A percentile compares a stretch with the other conserved stretches of the same genome.
phyloP scores from a whole-genome alignment of 768 basidiomycete species.

The Hypholoma sublateritium region DNA sequence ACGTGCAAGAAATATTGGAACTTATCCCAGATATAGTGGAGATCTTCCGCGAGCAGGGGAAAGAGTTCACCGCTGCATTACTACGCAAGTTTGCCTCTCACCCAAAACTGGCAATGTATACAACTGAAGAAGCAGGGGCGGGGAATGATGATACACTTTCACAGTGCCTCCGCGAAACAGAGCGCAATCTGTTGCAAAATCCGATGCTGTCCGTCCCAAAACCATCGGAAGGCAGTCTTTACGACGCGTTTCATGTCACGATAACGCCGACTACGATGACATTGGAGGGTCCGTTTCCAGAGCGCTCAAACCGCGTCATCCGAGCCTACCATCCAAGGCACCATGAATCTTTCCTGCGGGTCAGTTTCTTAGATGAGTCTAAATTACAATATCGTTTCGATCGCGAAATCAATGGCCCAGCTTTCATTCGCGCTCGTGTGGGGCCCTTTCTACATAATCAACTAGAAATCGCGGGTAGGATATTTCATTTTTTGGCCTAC shows the following conservation, averaged over 20 bases:
- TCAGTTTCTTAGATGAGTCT: constrained; percentile 63
- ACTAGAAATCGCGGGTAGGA: constrained; percentile 51
- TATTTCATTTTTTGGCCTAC: constrained; percentile 67
- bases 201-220: constrained; percentile 20
- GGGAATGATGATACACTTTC: constrained; percentile 18
- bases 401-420: constrained; percentile 51
- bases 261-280: constrained; percentile 56
- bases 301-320: constrained; percentile 63
- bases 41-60: constrained; percentile 29
- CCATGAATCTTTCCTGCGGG: constrained; percentile 59
- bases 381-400: constrained; percentile 52
- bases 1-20: constrained; percentile 48
- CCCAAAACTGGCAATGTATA: constrained; percentile 23
- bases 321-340: constrained; percentile 44
- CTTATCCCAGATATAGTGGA: constrained; percentile 35
- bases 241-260: constrained; percentile 28
- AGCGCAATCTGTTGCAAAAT: constrained; percentile 24
- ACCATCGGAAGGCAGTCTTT: constrained; percentile 33
- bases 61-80: constrained; percentile 35
- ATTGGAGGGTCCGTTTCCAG: constrained; percentile 54
- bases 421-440: constrained; percentile 49
- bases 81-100: constrained; percentile 37
- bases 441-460: constrained; percentile 45
- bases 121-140: constrained; percentile 22
- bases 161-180: constrained; percentile 29